A percentile compares a stretch with the other conserved stretches of the same genome.
phyloP scores from a whole-genome alignment of 2,329 filamentous ascomycete genomes.

The Triangularia verruculosa region DNA sequence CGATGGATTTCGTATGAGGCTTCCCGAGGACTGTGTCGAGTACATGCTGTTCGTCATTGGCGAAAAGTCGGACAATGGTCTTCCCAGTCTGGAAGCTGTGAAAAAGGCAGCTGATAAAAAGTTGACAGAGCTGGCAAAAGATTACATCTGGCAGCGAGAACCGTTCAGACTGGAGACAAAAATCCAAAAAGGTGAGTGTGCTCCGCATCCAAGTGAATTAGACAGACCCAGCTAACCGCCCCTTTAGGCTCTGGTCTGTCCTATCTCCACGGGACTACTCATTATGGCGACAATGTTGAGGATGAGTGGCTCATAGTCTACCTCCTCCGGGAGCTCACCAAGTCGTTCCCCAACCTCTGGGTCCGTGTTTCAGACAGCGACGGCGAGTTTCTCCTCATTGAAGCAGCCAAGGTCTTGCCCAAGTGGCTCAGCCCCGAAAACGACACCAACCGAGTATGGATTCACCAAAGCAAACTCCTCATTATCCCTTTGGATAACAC shows the following conservation, averaged over 20 bases:
- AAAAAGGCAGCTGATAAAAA: slow-evolving; percentile 66
- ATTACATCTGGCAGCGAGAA: slow-evolving; percentile 95
- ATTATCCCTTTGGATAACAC: slow-evolving; percentile 60
- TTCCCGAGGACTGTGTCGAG: slow-evolving; percentile 82
- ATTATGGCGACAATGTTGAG: slow-evolving; percentile 91
- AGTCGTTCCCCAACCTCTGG: slow-evolving; percentile 71
- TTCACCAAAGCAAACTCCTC: slow-evolving; percentile 70
- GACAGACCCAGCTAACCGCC: slow-evolving; percentile 8
- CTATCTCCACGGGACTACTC: slow-evolving; percentile 73
- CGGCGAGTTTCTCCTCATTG: slow-evolving; percentile 91
- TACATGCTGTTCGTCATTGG: slow-evolving; percentile 76
- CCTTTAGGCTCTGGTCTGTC: slow-evolving; percentile 41
- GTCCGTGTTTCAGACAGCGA: slow-evolving; percentile 80
- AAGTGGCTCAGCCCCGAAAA: slow-evolving; percentile 90
- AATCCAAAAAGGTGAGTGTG: slow-evolving; percentile 52
- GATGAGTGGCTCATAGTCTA: slow-evolving; percentile 98
- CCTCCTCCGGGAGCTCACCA: slow-evolving; percentile 77
- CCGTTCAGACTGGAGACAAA: slow-evolving; percentile 67
- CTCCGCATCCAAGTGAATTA: neutral
- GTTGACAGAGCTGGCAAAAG: slow-evolving; percentile 62
- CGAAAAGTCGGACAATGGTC: slow-evolving; percentile 47
- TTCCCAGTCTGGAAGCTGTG: slow-evolving; percentile 66
- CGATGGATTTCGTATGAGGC: slow-evolving; percentile 35
- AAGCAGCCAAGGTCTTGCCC: slow-evolving; percentile 84
- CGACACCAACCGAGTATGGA: slow-evolving; percentile 85